Evolutionary conservation across 495 filamentous ascomycete genomes (phyloP).

Genomic region (Penicillium nucicola): DNA sequence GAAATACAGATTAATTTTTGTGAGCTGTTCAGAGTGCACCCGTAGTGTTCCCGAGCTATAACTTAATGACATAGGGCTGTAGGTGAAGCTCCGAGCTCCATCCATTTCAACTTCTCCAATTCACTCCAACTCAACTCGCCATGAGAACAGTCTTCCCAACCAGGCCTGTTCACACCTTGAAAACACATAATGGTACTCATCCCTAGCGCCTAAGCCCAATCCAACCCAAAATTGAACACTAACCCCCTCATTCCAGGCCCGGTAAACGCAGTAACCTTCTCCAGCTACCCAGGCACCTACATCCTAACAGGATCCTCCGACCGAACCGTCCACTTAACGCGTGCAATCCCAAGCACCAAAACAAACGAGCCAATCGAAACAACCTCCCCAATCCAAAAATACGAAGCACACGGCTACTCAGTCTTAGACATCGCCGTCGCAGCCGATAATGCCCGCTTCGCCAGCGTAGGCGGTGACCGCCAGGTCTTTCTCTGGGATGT

Average conservation of each 20-base stretch:
- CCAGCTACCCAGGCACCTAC: constrained; percentile 38
- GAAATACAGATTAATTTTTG: constrained; percentile 29
- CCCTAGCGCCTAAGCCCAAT: background rate
- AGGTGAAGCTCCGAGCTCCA: constrained; percentile 6
- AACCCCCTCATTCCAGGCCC: constrained; percentile 23
- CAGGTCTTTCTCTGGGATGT: constrained; percentile 95
- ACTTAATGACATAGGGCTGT: no score
- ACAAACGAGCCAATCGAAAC: constrained; percentile 32
- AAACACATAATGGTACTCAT: constrained; percentile 42
- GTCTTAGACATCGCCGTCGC: constrained; percentile 77
- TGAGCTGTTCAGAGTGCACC: background rate
- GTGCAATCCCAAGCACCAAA: constrained; percentile 49
- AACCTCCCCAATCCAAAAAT: constrained; percentile 71
- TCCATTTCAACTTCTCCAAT: constrained; percentile 4
- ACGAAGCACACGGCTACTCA: constrained; percentile 85
- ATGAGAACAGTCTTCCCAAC: constrained; percentile 38
- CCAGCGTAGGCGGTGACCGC: constrained; percentile 81
- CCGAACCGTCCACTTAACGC: constrained; percentile 80
- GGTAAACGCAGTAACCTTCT: constrained; percentile 42
- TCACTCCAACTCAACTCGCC: constrained; percentile 3
- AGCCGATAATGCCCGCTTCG: constrained; percentile 76
- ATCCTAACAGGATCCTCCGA: constrained; percentile 85
- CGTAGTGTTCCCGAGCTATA: background rate
- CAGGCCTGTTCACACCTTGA: constrained; percentile 39
- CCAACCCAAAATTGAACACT: background rate